Base-by-base conservation (phyloP, 2,329 filamentous ascomycete species). In the Coniosporium tulheliwenetii region DNA sequence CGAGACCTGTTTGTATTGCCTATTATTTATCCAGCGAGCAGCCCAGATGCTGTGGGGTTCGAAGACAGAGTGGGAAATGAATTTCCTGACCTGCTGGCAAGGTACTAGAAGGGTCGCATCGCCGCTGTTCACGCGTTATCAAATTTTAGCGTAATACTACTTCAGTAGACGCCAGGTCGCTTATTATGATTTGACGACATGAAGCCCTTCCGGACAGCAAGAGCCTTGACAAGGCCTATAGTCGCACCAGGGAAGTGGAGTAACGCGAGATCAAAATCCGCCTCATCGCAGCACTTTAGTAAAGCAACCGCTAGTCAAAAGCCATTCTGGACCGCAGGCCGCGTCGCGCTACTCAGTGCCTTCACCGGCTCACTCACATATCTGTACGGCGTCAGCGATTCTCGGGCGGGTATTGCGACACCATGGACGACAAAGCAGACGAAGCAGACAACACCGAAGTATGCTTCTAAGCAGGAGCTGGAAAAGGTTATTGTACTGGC, bases 351-450 rank as follows among this genome's bases (percentile, higher is more conserved):
- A 12, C 55, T 70, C 37, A 63, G 68, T 38, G 62, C 64, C 26
- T 63, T 71, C 38, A 67, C 69, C 13, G 67, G 65, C 26, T 63
- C 66, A 9, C 50, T 69, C n/a, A 66, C 71, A 3, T 76, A 75
- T 47, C 54, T 62, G 10, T 63, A 65, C 41, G 70, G 71, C 15
- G 56, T 60, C 42, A 64, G 60, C 40, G 62, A 63, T 46, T 56
- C 59, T n/a, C 45, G 50, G 9, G 47, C 52, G 8, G 48, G 51
- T 38, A 46, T 55, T 38, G 52, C 50, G 19, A 42, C 56, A 34
- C 49, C 52, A 16, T 56, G 53, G 43, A 45, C 50, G 15, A 50
- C 44, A 10, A 46, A 50, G 9, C 34, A 48, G 5, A 30, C 39
- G 26, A 54, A 48, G 15, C 63, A 61, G 2, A 50, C 49, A 15